Base-by-base conservation (phyloP, 495 filamentous ascomycete genomes). In the Astrothelium subdiscretum region DNA sequence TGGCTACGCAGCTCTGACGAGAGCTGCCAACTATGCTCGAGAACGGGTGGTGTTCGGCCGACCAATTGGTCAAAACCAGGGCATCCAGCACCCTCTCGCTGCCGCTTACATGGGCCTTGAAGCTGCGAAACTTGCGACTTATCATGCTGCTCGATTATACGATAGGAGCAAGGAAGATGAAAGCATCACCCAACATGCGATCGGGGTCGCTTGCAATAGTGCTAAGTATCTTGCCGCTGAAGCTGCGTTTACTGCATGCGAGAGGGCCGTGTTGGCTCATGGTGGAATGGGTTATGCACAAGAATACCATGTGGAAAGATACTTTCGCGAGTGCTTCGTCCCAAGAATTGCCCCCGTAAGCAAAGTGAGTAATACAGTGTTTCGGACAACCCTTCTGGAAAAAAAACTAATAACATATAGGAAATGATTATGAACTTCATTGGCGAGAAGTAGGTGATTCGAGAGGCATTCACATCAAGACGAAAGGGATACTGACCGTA, bases 371-470 rank as follows among this genome's bases (percentile, higher is more conserved):
- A 6, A 32, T 24, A n/a, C n/a, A 26, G 10, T 18, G 38, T 8
- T 13, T 40, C 1, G 51, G 13, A 20, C 32, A 12, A 20, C 12
- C 20, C 42, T 51, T 40, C 59, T 44, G 59, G 62, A 42, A 65
- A 20, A n/a, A 1, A 31, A 29, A 40, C 38, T 65, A 31, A 65
- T 48, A 20, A 51, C 20, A 26, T 5, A 42, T 32, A 74, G 64
- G 88, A 91, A 74, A 91, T 90, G 88, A 87, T 91, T 59, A 71
- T 89, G 77, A 90, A 89, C 63, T 90, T 83, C 67, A 80, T 91
- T n/a, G 82, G 81, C 26, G 87, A 92, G 73, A 88, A 85, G 72
- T 54, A 32, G 11, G 48, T 29, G 29, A 38, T 15, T 0, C 0
- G 15, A 26, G 6, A 29, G 11, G 48, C 20, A 26, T 15, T 12